Percentiles rank a stretch among this genome's conserved stretches.
These are phyloP conservation scores for Curvularia verruculosa DNA, from an alignment of 2,329 filamentous ascomycete species.

Conservation along the genomic window DNA sequence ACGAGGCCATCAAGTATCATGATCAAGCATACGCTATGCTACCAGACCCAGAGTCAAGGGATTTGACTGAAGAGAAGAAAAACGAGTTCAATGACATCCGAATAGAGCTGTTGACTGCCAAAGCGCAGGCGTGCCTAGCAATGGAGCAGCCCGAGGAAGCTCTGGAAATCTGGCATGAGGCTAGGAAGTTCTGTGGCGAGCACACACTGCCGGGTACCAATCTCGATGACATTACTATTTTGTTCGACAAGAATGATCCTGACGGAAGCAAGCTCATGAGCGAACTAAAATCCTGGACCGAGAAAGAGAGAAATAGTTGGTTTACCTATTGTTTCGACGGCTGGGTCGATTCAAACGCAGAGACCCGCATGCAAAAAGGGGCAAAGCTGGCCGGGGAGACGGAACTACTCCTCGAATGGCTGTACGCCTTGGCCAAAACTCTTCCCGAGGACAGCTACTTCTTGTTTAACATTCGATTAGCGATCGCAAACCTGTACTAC, in stretches of 20 bases:
- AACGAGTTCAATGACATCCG: background rate
- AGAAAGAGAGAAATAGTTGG: conserved; percentile 1
- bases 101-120: background rate
- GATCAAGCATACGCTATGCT: conserved; percentile 2
- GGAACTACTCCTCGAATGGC: background rate
- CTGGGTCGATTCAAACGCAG: background rate
- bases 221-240: background rate
- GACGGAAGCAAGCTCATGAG: background rate
- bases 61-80: background rate
- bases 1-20: background rate
- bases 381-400: background rate
- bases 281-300: background rate
- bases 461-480: conserved; percentile 1
- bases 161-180: background rate
- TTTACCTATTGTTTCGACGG: background rate
- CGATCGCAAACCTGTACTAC: background rate
- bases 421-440: background rate
- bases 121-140: background rate
- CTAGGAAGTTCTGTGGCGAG: background rate
- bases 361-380: conserved; percentile 3
- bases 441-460: background rate
- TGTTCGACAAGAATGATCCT: background rate
- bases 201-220: background rate
- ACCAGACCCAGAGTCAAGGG: background rate
- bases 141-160: background rate